Evolutionary conservation across 1,284 basidiomycete genomes (phyloP).

Genomic region (Ustilago hordei): DNA sequence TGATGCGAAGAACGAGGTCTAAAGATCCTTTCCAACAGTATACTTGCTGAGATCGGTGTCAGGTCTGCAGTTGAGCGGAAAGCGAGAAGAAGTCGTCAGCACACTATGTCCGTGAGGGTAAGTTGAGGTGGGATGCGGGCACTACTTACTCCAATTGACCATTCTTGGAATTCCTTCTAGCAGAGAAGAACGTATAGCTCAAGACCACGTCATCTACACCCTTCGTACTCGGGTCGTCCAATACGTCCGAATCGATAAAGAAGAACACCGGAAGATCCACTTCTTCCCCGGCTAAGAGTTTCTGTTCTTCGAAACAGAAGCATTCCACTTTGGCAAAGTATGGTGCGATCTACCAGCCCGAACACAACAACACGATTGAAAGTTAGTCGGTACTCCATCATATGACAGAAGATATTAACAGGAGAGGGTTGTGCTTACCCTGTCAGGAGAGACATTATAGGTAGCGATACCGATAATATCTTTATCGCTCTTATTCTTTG

Average conservation of each 20-base stretch:
- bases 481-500: slow-evolving; percentile 83
- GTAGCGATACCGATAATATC: slow-evolving; percentile 99
- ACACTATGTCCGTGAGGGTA: neutral
- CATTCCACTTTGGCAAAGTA: slow-evolving; percentile 99
- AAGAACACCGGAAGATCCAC: slow-evolving; percentile 98
- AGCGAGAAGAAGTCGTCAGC: neutral
- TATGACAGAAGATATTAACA: neutral
- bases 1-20: neutral
- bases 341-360: slow-evolving; percentile 81
- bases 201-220: slow-evolving; percentile 91
- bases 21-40: slow-evolving; percentile 56
- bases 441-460: slow-evolving; percentile 93
- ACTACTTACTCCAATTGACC: slow-evolving; percentile 65
- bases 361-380: neutral
- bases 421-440: slow-evolving; percentile 74
- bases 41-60: slow-evolving; percentile 64
- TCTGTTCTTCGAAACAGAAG: slow-evolving; percentile 99
- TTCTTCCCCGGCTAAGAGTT: slow-evolving; percentile 92
- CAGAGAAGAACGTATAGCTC: slow-evolving; percentile 95
- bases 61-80: slow-evolving; percentile 36
- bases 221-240: slow-evolving; percentile 88
- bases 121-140: neutral
- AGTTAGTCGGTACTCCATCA: neutral
- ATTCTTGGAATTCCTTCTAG: slow-evolving; percentile 71
- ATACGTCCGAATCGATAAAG: slow-evolving; percentile 96